Evolutionary conservation across 2,329 filamentous ascomycete genomes (phyloP), one percentile per base, ranked within the genome.

Genomic region (Phyllosticta paracitricarpa): DNA sequence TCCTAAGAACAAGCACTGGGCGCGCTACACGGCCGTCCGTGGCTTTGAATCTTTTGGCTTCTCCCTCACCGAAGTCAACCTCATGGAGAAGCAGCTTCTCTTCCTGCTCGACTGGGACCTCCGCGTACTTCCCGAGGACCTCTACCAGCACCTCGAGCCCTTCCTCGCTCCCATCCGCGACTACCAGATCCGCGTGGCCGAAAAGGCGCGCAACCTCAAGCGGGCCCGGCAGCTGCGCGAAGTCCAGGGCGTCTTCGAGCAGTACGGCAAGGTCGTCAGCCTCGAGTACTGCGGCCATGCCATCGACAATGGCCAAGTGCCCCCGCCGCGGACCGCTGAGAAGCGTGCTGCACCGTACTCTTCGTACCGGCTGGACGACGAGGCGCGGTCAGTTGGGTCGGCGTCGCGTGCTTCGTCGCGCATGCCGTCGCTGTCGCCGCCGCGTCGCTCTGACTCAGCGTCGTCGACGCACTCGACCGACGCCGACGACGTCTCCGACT

Each of bases 1-100:
- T 12, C 94, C 94, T 65, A 97, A 97, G 86, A 99, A 99, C 84
- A 97, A 97, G 86, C 94, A 99, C 82, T 99, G 94, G 94, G 92
- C 94, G 66, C 88, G 86, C 70, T 99, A 97, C 81, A 96, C 89
- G 63, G 79, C 87, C 69, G 87, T 96, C 68, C 82, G 81, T 64
- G 84, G 83, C 59, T 88, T 81, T 73, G 85, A 86, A 10, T 84
- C 81, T 70, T 99, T 97, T 71, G 89, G 91, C 68, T 97, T 99
- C 81, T 93, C 87, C 69, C 83, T 92, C 67, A 94, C 90, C 40
- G 94, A 99, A 78, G 94, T 99, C 69, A 99, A 99, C 80, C 82
- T 97, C 64, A 99, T 99, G 94, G 94, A 99, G 83, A 95, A 96
- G 83, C 94, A 99, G 78, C 83, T 99, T 30, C 87, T 99, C 58